A percentile compares a stretch with the other conserved stretches of the same genome.
phyloP scores from a whole-genome alignment of 495 filamentous ascomycete species.

The Talaromyces trachyspermus region DNA sequence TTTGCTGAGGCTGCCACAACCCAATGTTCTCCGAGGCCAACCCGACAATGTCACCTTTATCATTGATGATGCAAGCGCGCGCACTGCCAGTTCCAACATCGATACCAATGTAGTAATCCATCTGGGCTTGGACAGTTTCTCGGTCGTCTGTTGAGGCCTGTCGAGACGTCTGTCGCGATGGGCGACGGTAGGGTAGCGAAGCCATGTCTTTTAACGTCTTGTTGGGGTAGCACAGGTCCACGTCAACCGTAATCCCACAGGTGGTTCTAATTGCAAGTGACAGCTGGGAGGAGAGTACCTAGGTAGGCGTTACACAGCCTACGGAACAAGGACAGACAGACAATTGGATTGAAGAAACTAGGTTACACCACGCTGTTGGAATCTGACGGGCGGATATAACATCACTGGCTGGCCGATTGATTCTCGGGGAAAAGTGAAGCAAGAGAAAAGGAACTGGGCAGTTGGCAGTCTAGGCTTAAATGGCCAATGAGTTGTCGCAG shows the following conservation, averaged over 20 bases:
- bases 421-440: background rate
- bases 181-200: conserved; percentile 24
- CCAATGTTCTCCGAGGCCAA: conserved; percentile 86
- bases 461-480: no score
- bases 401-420: no score
- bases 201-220: conserved; percentile 14
- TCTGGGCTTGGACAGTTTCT: conserved; percentile 46
- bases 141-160: conserved; percentile 50
- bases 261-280: no score
- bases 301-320: no score
- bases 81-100: conserved; percentile 96
- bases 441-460: background rate
- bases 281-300: no score
- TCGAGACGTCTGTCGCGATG: conserved; percentile 34
- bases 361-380: conserved; percentile 6
- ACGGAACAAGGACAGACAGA: background rate
- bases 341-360: background rate
- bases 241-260: no score
- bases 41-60: conserved; percentile 84
- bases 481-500: no score
- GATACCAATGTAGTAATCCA: conserved; percentile 77
- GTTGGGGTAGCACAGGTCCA: background rate
- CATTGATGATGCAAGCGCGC: conserved; percentile 88
- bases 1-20: conserved; percentile 85
- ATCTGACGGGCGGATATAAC: background rate